Conservation (phyloP, 2,329 filamentous ascomycete genomes). For the Canariomyces notabilis region DNA sequence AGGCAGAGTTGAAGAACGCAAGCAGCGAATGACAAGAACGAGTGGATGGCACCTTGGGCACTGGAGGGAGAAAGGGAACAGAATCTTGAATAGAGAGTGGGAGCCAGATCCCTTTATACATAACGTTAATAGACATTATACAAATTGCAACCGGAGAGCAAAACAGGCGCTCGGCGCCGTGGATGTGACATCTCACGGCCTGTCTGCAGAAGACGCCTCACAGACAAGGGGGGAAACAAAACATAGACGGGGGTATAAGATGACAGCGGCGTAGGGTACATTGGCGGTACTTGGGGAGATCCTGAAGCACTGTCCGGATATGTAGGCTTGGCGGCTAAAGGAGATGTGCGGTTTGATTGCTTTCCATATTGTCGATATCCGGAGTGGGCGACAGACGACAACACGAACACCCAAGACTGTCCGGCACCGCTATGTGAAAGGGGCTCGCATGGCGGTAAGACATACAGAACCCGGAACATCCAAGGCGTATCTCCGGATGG, state of each 20-base stretch:
- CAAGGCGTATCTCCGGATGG: no score
- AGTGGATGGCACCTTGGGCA: conserved; percentile 23
- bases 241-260: background rate
- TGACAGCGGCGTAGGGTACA: background rate
- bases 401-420: conserved; percentile 4
- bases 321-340: conserved; percentile 19
- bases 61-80: conserved; percentile 12
- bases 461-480: background rate
- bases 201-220: background rate
- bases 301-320: no score
- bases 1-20: background rate
- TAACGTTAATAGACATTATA: background rate
- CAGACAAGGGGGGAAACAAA: background rate
- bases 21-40: conserved; percentile 23
- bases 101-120: conserved; percentile 9
- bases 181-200: background rate
- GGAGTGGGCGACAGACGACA: conserved; percentile 8
- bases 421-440: conserved; percentile 1
- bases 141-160: background rate
- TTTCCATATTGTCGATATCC: conserved; percentile 18
- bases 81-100: background rate
- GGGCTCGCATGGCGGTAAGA: conserved; percentile 13
- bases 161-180: conserved; percentile 1
- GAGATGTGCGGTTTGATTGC: conserved; percentile 10
- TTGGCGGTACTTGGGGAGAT: no score